A percentile compares a stretch with the other conserved stretches of the same genome.
These are phyloP conservation scores for Chlorella sp. DNA, from an alignment of 139 green algal genomes.

Conservation along the genomic window DNA sequence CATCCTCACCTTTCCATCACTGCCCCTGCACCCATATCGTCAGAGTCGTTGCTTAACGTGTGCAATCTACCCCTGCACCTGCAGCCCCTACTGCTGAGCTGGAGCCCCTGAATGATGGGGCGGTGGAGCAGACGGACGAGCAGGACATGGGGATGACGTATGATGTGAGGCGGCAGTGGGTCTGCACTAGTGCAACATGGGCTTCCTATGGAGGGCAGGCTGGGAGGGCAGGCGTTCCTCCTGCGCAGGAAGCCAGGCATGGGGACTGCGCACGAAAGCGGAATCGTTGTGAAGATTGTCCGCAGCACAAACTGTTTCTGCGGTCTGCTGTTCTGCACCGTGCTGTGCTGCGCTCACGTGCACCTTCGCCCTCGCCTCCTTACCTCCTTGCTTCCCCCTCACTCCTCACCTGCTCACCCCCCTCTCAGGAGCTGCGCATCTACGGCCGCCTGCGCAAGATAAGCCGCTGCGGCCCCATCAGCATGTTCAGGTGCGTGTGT, in stretches of 20 bases:
- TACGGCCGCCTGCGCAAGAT: slow-evolving; percentile 95
- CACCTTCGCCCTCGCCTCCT: too few species aligned
- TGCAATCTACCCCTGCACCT: background rate
- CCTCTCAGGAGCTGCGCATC: slow-evolving; percentile 79
- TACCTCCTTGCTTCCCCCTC: too few species aligned
- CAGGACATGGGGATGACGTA: slow-evolving; percentile 98
- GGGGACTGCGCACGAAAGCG: too few species aligned
- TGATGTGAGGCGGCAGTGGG: slow-evolving; percentile 45
- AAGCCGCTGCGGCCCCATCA: slow-evolving; percentile 83
- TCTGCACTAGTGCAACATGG: background rate
- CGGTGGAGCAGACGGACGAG: slow-evolving; percentile 83
- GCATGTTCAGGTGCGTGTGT: slow-evolving; percentile 85
- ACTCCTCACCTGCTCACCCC: background rate
- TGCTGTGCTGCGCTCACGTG: too few species aligned
- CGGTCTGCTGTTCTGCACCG: too few species aligned
- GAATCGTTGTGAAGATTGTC: too few species aligned
- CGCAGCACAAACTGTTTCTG: too few species aligned
- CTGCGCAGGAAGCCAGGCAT: too few species aligned
- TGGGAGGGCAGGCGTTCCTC: background rate
- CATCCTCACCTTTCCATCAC: background rate
- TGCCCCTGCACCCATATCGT: background rate
- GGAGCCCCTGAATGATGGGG: slow-evolving; percentile 79
- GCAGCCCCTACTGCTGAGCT: slow-evolving; percentile 92
- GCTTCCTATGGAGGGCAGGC: background rate
- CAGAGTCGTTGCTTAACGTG: background rate